Percentiles rank a stretch among this genome's conserved stretches.
Conservation (phyloP, 1,139 yeast genomes). For the Yamadazyma kanchanaburiensis region DNA sequence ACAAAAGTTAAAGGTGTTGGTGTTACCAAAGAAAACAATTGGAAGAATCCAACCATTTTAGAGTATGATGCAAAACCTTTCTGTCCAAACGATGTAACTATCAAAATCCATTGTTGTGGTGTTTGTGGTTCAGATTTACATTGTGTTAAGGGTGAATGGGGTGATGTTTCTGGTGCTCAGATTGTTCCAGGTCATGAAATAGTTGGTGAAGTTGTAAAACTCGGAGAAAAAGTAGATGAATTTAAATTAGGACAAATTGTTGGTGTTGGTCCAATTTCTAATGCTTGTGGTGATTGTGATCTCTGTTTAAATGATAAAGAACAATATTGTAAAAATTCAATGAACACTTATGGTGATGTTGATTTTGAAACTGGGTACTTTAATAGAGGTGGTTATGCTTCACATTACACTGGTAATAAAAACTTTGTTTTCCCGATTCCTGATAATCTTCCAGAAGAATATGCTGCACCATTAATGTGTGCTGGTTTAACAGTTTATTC, state of each 20-base stretch:
- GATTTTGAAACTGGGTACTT: constrained; percentile 24
- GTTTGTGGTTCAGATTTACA: constrained; percentile 61
- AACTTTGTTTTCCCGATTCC: constrained; percentile 56
- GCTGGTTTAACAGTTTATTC: constrained; percentile 64
- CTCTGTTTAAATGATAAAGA: constrained; percentile 46
- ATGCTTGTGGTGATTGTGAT: constrained; percentile 46
- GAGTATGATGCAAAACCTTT: constrained; percentile 25
- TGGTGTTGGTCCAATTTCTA: constrained; percentile 57
- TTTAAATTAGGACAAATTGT: constrained; percentile 56
- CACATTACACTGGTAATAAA: constrained; percentile 53
- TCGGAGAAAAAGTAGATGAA: constrained; percentile 47
- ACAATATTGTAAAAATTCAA: constrained; percentile 42
- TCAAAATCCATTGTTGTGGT: constrained; percentile 50
- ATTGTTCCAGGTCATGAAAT: constrained; percentile 47
- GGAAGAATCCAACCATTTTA: constrained; percentile 40
- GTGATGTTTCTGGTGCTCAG: constrained; percentile 17
- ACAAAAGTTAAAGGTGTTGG: constrained; percentile 50
- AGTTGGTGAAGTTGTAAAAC: constrained; percentile 45
- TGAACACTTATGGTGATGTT: constrained; percentile 43
- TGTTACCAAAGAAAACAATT: constrained; percentile 21
- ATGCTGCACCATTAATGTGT: constrained; percentile 65
- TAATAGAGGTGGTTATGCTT: constrained; percentile 61
- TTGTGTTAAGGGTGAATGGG: constrained; percentile 44
- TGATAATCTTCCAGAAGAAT: constrained; percentile 38
- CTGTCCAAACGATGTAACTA: constrained; percentile 43